These are phyloP conservation scores for Lactifluus echinatus DNA, from an alignment of 768 basidiomycete species.

Conservation along the genomic window DNA sequence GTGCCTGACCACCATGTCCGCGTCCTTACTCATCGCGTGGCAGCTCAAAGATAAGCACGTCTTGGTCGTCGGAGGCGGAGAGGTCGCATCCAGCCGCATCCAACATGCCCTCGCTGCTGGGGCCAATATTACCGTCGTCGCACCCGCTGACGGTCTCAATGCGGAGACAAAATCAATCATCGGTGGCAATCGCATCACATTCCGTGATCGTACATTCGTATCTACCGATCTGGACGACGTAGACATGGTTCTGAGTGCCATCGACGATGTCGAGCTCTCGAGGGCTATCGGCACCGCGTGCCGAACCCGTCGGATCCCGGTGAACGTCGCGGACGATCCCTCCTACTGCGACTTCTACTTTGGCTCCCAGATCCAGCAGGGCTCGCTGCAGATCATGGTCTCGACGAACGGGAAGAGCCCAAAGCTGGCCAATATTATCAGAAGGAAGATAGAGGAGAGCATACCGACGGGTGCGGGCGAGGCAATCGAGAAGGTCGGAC, in stretches of 20 bases:
- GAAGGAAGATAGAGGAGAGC: conserved; percentile 53
- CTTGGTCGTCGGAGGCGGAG: conserved; percentile 90
- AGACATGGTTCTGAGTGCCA: conserved; percentile 90
- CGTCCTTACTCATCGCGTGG: conserved; percentile 85
- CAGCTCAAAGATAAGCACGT: conserved; percentile 79
- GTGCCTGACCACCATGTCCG: background rate
- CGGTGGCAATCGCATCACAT: conserved; percentile 48
- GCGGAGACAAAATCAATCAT: conserved; percentile 48
- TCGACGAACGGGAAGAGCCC: conserved; percentile 93
- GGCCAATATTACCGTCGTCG: conserved; percentile 68
- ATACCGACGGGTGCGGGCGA: conserved; percentile 66
- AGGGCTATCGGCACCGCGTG: conserved; percentile 64
- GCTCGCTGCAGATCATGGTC: conserved; percentile 91
- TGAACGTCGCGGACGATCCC: conserved; percentile 96
- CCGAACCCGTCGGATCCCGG: conserved; percentile 62
- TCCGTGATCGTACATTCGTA: conserved; percentile 62
- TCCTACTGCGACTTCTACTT: conserved; percentile 98
- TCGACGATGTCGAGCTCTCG: conserved; percentile 70
- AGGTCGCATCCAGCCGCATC: conserved; percentile 82
- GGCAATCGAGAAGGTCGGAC: conserved; percentile 74
- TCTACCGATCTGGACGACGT: conserved; percentile 57
- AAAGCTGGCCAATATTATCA: conserved; percentile 79
- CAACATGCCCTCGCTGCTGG: conserved; percentile 78
- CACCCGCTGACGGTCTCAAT: conserved; percentile 60
- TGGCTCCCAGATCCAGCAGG: conserved; percentile 84